Percentiles rank a stretch among this genome's conserved stretches.
Conservation (phyloP, 2,329 filamentous ascomycete genomes). For the Colletotrichum horii region DNA sequence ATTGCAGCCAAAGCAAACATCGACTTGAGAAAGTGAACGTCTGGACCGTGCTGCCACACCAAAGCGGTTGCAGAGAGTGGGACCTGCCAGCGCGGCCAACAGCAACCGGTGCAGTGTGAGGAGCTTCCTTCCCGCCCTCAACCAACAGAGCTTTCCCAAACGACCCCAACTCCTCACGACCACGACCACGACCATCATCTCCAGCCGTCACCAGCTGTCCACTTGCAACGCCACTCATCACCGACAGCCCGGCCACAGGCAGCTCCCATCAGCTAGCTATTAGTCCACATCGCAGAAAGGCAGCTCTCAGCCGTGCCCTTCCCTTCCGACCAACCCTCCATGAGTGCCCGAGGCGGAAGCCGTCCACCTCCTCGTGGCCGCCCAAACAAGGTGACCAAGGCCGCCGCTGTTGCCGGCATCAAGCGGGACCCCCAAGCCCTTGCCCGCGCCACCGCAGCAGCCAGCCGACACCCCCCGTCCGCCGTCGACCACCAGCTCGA, state of each 20-base stretch:
- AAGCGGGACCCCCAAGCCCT: constrained; percentile 10
- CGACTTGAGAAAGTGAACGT: constrained; percentile 20
- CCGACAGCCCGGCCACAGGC: neutral
- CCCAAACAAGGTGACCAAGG: constrained; percentile 50
- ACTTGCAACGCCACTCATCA: constrained; percentile 12
- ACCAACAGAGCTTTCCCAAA: constrained; percentile 14
- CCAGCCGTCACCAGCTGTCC: constrained; percentile 23
- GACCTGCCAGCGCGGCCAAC: neutral
- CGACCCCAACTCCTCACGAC: constrained; percentile 14
- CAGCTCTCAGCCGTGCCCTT: neutral
- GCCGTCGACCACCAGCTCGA: constrained; percentile 39
- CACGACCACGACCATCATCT: neutral
- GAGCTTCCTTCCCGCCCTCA: constrained; percentile 10
- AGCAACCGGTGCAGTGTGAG: neutral
- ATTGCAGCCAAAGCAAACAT: neutral
- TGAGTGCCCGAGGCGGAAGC: constrained; percentile 24
- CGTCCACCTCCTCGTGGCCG: constrained; percentile 38
- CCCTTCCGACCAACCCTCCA: constrained; percentile 4
- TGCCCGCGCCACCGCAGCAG: constrained; percentile 25
- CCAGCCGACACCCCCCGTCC: constrained; percentile 31
- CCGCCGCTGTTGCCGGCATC: constrained; percentile 23
- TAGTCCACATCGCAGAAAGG: constrained; percentile 19
- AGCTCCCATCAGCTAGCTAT: neutral
- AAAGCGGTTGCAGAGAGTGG: constrained; percentile 1
- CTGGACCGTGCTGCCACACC: constrained; percentile 25